Base-by-base conservation (phyloP, 345 rosid genomes). In the Lepidium africanum region DNA sequence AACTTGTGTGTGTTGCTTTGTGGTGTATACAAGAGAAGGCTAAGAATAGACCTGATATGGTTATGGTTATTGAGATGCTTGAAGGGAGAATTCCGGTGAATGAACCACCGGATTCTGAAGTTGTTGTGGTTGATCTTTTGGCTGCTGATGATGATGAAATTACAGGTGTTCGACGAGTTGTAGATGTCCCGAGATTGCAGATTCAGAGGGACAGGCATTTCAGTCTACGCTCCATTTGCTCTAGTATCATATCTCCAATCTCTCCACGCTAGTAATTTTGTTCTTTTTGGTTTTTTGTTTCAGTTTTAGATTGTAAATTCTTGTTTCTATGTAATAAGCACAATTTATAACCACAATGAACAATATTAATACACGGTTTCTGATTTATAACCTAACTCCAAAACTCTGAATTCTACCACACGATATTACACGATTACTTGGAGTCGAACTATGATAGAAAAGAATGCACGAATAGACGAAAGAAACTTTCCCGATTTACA, bases 21-120 rank as follows among this genome's bases (percentile, higher is more conserved):
- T 92, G 96, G 98, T 92, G 98, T 78, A 85, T 89, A 70, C 98
- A 92, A 43, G 95, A 87, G 78, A 81, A 58, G 71, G 76, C 84
- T 14, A 74, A 74, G 73, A 81, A 74, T 6, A 81, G 98, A 60
- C 98, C 98, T 8, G 79, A 76, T 48, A 89, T 92, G 96, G 74
- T 50, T 10, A 64, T 19, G 13, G 90, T 92, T 48, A 81, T 85
- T 7, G 96, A 92, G 58, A 90, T 92, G 98, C 91, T 92, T 10
- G 88, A 92, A 76, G 90, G 96, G 15, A 78, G 84, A 1, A 81
- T 76, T 56, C 10, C 74, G 0, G 84, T 87, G 10, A 81, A 78
- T 3, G 93, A 86, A 65, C 96, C 98, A 0, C 96, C 98, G 0
- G 88, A 86, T 7, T 80, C 96, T 0, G 67, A 80, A n/a, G 81